Percentiles rank a stretch among this genome's conserved stretches.
phyloP scores from a whole-genome alignment of 179 eudicot species.

The Spergularia azorica region DNA sequence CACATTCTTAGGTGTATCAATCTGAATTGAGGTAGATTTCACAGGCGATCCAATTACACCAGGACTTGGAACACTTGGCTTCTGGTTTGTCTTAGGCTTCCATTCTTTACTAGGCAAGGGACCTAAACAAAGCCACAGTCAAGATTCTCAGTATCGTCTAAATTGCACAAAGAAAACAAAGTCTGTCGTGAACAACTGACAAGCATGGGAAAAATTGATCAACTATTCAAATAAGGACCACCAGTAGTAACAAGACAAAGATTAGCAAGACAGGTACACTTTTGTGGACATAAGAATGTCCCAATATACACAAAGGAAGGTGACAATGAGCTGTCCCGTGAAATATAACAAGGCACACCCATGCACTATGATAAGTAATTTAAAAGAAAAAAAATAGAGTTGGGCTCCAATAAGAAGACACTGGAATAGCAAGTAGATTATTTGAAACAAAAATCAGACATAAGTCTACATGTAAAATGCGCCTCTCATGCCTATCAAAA shows the following conservation, averaged over 20 bases:
- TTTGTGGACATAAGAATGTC: neutral
- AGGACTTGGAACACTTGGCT: constrained; percentile 44
- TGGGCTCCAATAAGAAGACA: too few species aligned
- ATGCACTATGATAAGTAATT: neutral
- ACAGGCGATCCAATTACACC: constrained; percentile 73
- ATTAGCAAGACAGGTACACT: neutral
- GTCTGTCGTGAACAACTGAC: neutral
- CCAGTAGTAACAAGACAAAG: neutral
- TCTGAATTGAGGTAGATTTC: constrained; percentile 49
- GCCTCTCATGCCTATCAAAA: neutral
- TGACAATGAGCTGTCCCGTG: neutral
- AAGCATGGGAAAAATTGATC: neutral
- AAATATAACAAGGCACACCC: neutral
- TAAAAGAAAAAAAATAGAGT: too few species aligned
- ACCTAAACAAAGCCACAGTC: constrained; percentile 35
- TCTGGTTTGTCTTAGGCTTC: constrained; percentile 83
- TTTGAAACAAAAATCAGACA: too few species aligned
- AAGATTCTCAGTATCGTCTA: neutral
- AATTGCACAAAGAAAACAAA: neutral
- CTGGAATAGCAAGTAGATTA: too few species aligned
- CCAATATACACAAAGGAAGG: neutral
- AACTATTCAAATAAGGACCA: neutral
- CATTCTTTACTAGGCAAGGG: constrained; percentile 73
- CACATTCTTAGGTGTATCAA: constrained; percentile 35
- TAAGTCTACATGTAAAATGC: too few species aligned